Evolutionary conservation across 2,329 filamentous ascomycete genomes (phyloP), one percentile per base, ranked within the genome.

Genomic region (Fusarium temperatum): DNA sequence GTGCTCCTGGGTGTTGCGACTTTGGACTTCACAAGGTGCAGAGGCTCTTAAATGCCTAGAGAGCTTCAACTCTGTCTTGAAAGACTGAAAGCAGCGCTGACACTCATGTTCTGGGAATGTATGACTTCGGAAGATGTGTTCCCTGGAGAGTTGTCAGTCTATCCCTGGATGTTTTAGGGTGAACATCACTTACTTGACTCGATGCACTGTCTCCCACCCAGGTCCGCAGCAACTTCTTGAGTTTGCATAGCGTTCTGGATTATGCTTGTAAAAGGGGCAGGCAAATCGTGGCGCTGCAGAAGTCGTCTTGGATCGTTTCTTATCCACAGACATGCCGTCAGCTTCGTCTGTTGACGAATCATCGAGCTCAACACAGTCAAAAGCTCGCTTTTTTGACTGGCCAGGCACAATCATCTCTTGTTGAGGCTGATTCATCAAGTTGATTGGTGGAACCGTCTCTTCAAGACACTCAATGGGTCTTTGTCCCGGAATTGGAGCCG

Each of bases 181-280:
- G 28, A 55, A 5, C n/a, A 10, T 39, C 13, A 15, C 62, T 41
- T 64, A 75, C 72, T 75, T 75, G 26, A 75, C 60, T 55, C 72
- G 50, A 32, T 75, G 69, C 4, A 73, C 68, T 1, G 41, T 36
- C 17, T 41, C 44, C 72, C 72, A 75, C 9, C 72, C 68, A 18
- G 70, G 66, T 24, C 69, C 70, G 30, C 70, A 72, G 15, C 72
- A 73, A 30, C 51, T 73, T 48, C 68, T 73, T 24, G 47, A 50
- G 15, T 30, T 53, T 50, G n/a, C 44, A 24, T 63, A 72, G 8
- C 24, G 62, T 30, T 36, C 57, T 35, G 58, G 47, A n/a, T 75
- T 44, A 22, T 75, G 62, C 53, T 75, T 73, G n/a, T 73, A 67
- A 45, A 73, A 75, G 5, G 73, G 73, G 20, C 73, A 75, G 30